A percentile compares a stretch with the other conserved stretches of the same genome.
These are phyloP conservation scores for Vigna reflexopilosa DNA, from an alignment of 306 rosid species.

Conservation along the genomic window DNA sequence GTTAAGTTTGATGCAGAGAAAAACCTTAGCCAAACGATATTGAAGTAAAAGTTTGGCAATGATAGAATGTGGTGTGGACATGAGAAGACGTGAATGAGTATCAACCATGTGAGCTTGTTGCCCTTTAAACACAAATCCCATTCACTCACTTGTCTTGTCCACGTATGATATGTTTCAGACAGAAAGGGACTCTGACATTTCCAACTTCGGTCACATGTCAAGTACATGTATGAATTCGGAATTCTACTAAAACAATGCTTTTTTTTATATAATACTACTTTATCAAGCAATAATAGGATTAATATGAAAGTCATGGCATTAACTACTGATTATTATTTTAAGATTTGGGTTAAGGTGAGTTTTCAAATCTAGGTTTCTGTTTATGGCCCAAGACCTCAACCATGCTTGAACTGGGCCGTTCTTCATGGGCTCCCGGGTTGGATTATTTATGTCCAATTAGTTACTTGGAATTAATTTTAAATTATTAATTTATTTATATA, in stretches of 20 bases:
- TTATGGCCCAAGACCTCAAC: background rate
- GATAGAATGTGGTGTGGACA: conserved; percentile 36
- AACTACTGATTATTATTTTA: background rate
- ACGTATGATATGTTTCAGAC: conserved; percentile 38
- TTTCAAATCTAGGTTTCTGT: background rate
- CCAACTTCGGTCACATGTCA: background rate
- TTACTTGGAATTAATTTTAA: background rate
- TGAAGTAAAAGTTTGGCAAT: conserved; percentile 14
- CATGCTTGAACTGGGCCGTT: background rate
- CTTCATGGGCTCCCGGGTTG: background rate
- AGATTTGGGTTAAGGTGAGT: background rate
- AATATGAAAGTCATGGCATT: background rate
- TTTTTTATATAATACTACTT: background rate
- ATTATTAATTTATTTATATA: background rate
- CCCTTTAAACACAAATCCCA: conserved; percentile 12
- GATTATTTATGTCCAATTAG: background rate
- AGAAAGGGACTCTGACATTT: conserved; percentile 40
- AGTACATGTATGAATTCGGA: conserved; percentile 7
- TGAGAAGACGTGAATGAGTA: conserved; percentile 18
- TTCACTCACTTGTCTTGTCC: conserved; percentile 20
- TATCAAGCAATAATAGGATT: background rate
- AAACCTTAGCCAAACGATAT: background rate
- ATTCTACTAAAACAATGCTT: background rate
- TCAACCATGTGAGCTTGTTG: conserved; percentile 45
- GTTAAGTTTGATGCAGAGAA: conserved; percentile 21